Base-by-base conservation (phyloP, 805 yeast genomes). In the Kurtzmaniella fragi region DNA sequence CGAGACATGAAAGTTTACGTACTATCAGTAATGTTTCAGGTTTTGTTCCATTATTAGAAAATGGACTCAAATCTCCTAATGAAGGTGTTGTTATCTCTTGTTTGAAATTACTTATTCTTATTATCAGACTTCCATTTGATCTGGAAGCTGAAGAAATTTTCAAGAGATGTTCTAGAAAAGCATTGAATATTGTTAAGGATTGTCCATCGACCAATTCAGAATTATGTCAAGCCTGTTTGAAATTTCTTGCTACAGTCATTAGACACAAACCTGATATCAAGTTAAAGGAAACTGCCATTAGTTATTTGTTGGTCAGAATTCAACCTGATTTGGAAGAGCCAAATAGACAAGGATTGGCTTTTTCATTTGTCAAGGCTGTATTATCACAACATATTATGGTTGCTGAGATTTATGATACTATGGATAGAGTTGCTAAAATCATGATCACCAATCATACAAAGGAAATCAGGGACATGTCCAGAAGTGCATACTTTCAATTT, bases 291-390 rank as follows among this genome's bases (percentile, higher is more conserved):
- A 65, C 78, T 2, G 87, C 95, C 0, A 56, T 89, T 28, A 81
- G 85, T 40, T 87, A 83, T 54, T 66, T 91, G 17, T 62, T 93
- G 44, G 75, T 77, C 9, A 73, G 85, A 47, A 66, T 93, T 32
- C 78, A 77, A 54, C 95, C 96, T 1, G 98, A 93, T 61, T 65
- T 93, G 43, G 89, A 85, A 52, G 96, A 91, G 49, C 96, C 96
- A 9, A 82, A 77, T 48, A 77, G 82, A 46, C 97, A 91, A 57
- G 89, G 95, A 31, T 71, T 87, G 32, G 95, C 97, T 0, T 87
- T 90, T 59, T 80, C 82, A 38, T 89, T 91, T 50, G 59, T 93
- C 49, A 83, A 82, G 46, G 78, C 96, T 0, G 70, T 90, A n/a
- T 71, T 91, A 28, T 60, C 84, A 10, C 81, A 81, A 46, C 88